phyloP scores from a whole-genome alignment of 2,329 filamentous ascomycete species.

The Trichoderma arundinaceum region DNA sequence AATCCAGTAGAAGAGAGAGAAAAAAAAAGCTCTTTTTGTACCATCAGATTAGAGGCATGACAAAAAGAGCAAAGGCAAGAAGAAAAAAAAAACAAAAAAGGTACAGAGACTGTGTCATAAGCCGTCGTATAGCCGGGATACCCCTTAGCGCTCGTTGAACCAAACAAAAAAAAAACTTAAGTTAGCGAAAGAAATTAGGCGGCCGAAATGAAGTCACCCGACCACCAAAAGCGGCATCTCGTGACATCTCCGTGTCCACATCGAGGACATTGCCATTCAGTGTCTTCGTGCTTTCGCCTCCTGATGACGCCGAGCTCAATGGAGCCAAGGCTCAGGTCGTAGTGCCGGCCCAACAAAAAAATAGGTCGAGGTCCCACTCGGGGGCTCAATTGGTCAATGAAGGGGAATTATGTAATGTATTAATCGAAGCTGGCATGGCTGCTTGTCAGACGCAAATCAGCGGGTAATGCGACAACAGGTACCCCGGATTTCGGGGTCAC shows the following conservation, averaged over 20 bases:
- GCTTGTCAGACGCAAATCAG: slow-evolving; percentile 13
- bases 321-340: slow-evolving; percentile 15
- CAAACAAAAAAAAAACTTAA: neutral
- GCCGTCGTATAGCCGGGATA: slow-evolving; percentile 30
- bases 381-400: neutral
- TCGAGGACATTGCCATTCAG: slow-evolving; percentile 13
- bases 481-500: slow-evolving; percentile 22
- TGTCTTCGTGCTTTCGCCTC: slow-evolving; percentile 24
- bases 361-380: slow-evolving; percentile 10
- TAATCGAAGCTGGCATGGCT: slow-evolving; percentile 2
- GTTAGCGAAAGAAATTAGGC: slow-evolving; percentile 24
- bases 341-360: slow-evolving; percentile 29
- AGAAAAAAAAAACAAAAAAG: slow-evolving; percentile 9
- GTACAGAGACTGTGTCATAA: slow-evolving; percentile 29
- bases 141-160: slow-evolving; percentile 24
- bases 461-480: slow-evolving; percentile 15
- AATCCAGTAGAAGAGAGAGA: slow-evolving; percentile 5
- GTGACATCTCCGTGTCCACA: slow-evolving; percentile 29
- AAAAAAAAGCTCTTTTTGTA: neutral
- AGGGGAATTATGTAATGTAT: slow-evolving; percentile 15
- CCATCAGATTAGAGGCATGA: slow-evolving; percentile 8
- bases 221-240: slow-evolving; percentile 23
- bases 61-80: neutral
- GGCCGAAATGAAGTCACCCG: slow-evolving; percentile 29
- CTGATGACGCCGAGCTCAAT: slow-evolving; percentile 25